Conservation (phyloP, 2,329 filamentous ascomycete species). For the Daldinia sp. region DNA sequence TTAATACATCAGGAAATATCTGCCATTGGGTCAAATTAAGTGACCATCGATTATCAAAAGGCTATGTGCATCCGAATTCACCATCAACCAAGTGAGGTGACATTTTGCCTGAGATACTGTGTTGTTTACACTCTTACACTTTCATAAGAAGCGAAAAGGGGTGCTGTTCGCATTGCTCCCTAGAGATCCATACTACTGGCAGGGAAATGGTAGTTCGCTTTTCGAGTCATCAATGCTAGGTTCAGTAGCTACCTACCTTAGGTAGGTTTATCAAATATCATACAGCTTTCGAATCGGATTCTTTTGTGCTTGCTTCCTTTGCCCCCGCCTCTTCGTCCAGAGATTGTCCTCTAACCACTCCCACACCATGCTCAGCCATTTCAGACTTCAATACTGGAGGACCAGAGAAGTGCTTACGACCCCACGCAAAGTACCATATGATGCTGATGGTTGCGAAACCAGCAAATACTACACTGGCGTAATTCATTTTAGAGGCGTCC, state of each 20-base stretch:
- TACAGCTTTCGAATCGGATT: slow-evolving; percentile 20
- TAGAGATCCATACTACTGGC: not conserved
- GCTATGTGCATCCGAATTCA: not conserved
- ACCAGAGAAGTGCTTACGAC: slow-evolving; percentile 72
- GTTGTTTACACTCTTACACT: not conserved
- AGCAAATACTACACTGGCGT: slow-evolving; percentile 74
- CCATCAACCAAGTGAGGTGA: slow-evolving; percentile 21
- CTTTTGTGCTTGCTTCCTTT: slow-evolving; percentile 34
- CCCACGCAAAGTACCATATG: slow-evolving; percentile 72
- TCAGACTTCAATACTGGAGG: slow-evolving; percentile 57
- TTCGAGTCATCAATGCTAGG: slow-evolving; percentile 11
- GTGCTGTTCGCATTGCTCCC: not conserved
- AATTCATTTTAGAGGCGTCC: slow-evolving; percentile 70
- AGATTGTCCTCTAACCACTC: slow-evolving; percentile 44
- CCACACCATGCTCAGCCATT: slow-evolving; percentile 40
- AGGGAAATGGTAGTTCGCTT: not conserved
- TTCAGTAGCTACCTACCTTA: not conserved
- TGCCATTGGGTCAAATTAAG: not conserved
- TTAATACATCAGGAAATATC: not conserved
- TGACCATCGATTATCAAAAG: too few species aligned
- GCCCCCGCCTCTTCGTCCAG: slow-evolving; percentile 39
- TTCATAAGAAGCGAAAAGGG: not conserved
- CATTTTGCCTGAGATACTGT: not conserved
- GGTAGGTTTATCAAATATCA: slow-evolving; percentile 9
- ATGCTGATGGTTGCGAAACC: slow-evolving; percentile 71